Conservation (phyloP, 176 grass and related monocot species). For the Cenchrus purpureus region DNA sequence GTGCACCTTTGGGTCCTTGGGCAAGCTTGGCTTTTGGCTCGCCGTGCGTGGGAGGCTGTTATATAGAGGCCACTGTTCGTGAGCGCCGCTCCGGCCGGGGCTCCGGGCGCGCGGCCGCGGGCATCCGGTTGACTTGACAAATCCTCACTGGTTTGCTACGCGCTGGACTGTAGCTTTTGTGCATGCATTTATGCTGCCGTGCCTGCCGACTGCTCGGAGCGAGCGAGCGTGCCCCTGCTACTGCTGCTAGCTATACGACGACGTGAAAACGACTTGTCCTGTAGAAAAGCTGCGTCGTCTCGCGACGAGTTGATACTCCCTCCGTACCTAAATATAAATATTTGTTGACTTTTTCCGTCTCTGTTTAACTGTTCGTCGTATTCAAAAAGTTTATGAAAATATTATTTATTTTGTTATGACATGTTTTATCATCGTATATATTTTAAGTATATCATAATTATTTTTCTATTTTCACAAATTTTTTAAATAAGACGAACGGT, state of each 20-base stretch:
- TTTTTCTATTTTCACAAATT: too few relatives aligned
- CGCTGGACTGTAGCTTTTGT: neutral
- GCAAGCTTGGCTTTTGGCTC: neutral
- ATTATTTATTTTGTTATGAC: too few relatives aligned
- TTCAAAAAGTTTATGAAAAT: too few relatives aligned
- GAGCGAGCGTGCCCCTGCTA: slow-evolving; percentile 12
- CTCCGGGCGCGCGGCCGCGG: neutral
- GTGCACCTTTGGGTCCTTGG: too few relatives aligned
- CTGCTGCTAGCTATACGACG: neutral
- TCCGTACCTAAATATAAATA: too few relatives aligned
- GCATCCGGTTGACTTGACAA: slow-evolving; percentile 52
- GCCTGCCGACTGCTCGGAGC: neutral
- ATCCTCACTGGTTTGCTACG: neutral
- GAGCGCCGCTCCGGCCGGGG: too few relatives aligned
- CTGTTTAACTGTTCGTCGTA: too few relatives aligned
- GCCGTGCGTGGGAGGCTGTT: neutral
- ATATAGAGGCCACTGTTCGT: slow-evolving; percentile 48
- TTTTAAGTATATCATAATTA: too few relatives aligned
- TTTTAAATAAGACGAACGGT: too few relatives aligned
- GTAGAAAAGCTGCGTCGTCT: slow-evolving; percentile 53
- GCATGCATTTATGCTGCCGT: slow-evolving; percentile 13
- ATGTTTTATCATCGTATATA: too few relatives aligned
- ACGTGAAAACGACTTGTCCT: slow-evolving; percentile 58
- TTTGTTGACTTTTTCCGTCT: too few relatives aligned
- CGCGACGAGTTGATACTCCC: slow-evolving; percentile 42